These are phyloP conservation scores for Hanseniaspora uvarum DNA, from an alignment of 1,139 yeast species.

Conservation along the genomic window DNA sequence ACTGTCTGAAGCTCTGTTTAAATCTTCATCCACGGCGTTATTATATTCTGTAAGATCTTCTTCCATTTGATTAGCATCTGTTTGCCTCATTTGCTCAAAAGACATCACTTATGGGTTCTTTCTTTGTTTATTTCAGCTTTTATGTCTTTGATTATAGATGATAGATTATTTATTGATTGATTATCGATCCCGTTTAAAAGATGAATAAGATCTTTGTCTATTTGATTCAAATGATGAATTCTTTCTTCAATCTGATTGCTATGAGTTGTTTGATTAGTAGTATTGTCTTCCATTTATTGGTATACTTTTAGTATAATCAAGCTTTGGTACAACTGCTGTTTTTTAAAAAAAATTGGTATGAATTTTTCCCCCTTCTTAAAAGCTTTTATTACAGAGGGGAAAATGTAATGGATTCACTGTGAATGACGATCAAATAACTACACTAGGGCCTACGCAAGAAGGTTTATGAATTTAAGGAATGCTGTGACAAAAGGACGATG, in stretches of 20 bases:
- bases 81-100: not conserved
- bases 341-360: too few relatives aligned
- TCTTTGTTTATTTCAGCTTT: constrained; percentile 7
- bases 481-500: too few relatives aligned
- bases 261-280: not conserved
- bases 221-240: constrained; percentile 5
- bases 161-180: not conserved
- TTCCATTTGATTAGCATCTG: not conserved
- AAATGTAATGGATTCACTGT: too few relatives aligned
- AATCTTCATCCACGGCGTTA: not conserved
- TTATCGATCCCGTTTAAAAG: not conserved
- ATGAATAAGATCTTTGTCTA: constrained; percentile 5
- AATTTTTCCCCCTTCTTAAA: not conserved
- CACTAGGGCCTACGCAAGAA: too few relatives aligned
- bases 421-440: too few relatives aligned
- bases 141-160: not conserved
- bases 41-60: not conserved
- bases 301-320: not conserved
- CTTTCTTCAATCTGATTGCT: constrained; percentile 4
- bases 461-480: too few relatives aligned
- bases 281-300: not conserved
- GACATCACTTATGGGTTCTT: not conserved
- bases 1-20: not conserved
- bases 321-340: too few relatives aligned
- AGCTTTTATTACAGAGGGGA: too few relatives aligned